Base-by-base conservation (phyloP, 805 yeast species). In the Candida glaebosa region DNA sequence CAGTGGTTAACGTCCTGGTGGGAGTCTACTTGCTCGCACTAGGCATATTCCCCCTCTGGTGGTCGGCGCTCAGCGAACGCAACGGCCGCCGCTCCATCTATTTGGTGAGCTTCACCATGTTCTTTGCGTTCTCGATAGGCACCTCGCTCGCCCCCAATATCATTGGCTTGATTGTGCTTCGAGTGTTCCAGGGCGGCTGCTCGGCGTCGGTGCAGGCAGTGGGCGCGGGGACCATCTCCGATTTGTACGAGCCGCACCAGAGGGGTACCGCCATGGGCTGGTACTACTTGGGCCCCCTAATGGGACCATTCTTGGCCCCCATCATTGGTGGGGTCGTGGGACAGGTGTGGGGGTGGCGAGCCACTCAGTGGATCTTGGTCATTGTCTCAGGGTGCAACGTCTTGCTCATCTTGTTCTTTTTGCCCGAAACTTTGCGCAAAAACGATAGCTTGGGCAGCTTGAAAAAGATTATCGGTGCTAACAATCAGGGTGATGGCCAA, bases 221-320 rank as follows among this genome's bases (percentile, higher is more conserved):
- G 20, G 96, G 96, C 3, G 96, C 96, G 0, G 96, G 95, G 2
- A 85, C 95, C 1, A 81, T 87, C 15, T 75, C 86, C 16, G 96
- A 88, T 54, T 56, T 88, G 26, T 88, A 68, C 56, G 65, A 73
- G 3, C 81, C 82, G 5, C 76, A 79, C 25, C 77, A 82, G 50
- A 71, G 96, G 53, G 96, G 96, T 2, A 60, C 73, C 4, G 90
- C 90, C 3, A 76, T 87, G 79, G 95, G 96, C 0, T 67, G 79
- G 37, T 87, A 77, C 52, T 88, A 87, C 56, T 61, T 88, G 37
- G 96, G 96, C 0, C 85, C 91, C 0, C 78, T 88, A 34, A 72
- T 81, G 50, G 95, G 93, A 0, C 96, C 95, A 0, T 69, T 88
- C 38, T 48, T 85, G 3, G 81, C 90, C 10, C 96, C 96, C 2